These are phyloP conservation scores for Pseudogymnoascus sp. DNA, from an alignment of 2,329 filamentous ascomycete genomes.

Conservation along the genomic window DNA sequence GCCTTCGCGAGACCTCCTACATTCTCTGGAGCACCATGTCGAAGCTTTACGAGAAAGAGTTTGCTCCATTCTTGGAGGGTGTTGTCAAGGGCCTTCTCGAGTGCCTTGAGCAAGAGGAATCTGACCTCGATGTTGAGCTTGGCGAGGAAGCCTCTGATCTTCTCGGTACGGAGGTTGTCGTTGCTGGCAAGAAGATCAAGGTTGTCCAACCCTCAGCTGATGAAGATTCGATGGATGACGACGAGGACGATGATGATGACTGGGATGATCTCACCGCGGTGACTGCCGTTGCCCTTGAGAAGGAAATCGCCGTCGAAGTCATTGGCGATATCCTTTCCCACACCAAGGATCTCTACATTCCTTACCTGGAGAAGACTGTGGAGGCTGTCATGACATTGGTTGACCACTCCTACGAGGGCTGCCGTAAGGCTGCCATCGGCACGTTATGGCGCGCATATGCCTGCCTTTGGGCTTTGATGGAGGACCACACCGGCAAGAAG, in stretches of 20 bases:
- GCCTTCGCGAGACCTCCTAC: constrained; percentile 92
- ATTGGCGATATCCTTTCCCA: constrained; percentile 87
- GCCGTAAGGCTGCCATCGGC: constrained; percentile 82
- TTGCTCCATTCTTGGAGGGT: constrained; percentile 68
- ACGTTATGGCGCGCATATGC: constrained; percentile 92
- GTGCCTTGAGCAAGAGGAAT: constrained; percentile 82
- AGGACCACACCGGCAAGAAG: constrained; percentile 69
- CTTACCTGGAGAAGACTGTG: constrained; percentile 83
- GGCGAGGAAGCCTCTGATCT: constrained; percentile 67
- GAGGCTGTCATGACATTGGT: constrained; percentile 71
- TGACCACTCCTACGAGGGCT: constrained; percentile 86
- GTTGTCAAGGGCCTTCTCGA: constrained; percentile 75
- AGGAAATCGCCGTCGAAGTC: constrained; percentile 94
- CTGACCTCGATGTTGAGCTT: constrained; percentile 67
- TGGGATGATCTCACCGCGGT: constrained; percentile 79
- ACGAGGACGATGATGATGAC: constrained; percentile 71
- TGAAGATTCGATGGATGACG: constrained; percentile 53
- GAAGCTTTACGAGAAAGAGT: constrained; percentile 83
- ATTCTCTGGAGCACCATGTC: constrained; percentile 93
- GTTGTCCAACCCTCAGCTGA: constrained; percentile 57
- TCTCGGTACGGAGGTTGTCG: constrained; percentile 65
- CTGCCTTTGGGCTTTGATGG: constrained; percentile 79
- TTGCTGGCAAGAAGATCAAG: constrained; percentile 80
- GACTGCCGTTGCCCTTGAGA: constrained; percentile 85
- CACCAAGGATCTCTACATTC: constrained; percentile 69